phyloP scores from a whole-genome alignment of 345 rosid species.

The Gossypium sturtianum region DNA sequence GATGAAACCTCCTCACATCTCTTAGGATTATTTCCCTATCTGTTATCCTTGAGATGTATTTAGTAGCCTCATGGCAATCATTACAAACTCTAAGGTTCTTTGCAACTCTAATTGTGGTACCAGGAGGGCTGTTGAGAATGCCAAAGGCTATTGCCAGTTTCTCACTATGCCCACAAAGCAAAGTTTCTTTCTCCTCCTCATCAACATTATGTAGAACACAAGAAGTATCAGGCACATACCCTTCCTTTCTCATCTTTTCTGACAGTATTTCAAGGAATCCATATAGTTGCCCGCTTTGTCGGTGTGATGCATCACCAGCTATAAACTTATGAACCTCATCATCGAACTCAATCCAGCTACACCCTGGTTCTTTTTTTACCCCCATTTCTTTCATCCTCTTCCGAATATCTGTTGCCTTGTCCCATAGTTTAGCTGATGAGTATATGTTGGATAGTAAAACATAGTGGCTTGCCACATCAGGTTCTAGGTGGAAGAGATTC shows the following conservation, averaged over 20 bases:
- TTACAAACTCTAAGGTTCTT: conserved; percentile 89
- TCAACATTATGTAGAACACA: conserved; percentile 78
- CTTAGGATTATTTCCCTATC: conserved; percentile 73
- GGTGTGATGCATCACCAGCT: conserved; percentile 78
- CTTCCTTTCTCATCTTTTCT: conserved; percentile 66
- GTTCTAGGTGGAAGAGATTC: conserved; percentile 62
- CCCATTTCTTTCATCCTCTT: conserved; percentile 73
- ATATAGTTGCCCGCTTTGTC: conserved; percentile 57
- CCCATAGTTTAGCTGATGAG: conserved; percentile 75
- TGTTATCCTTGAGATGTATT: conserved; percentile 61
- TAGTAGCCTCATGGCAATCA: conserved; percentile 70
- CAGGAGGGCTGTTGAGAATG: conserved; percentile 60
- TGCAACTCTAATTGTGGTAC: conserved; percentile 71
- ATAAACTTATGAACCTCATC: conserved; percentile 76
- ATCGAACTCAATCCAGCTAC: conserved; percentile 78
- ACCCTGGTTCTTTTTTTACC: conserved; percentile 87
- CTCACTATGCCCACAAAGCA: conserved; percentile 91
- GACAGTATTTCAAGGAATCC: conserved; percentile 50
- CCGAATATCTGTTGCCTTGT: conserved; percentile 67
- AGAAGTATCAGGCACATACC: conserved; percentile 80
- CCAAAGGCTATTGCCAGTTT: conserved; percentile 85
- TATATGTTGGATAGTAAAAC: conserved; percentile 81
- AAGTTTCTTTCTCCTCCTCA: conserved; percentile 67
- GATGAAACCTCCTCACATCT: conserved; percentile 86
- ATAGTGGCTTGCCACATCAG: conserved; percentile 81